A percentile compares a stretch with the other conserved stretches of the same genome.
Conservation (phyloP, 192 early-diverging fungal genomes). For the Lobulomyces angularis region DNA sequence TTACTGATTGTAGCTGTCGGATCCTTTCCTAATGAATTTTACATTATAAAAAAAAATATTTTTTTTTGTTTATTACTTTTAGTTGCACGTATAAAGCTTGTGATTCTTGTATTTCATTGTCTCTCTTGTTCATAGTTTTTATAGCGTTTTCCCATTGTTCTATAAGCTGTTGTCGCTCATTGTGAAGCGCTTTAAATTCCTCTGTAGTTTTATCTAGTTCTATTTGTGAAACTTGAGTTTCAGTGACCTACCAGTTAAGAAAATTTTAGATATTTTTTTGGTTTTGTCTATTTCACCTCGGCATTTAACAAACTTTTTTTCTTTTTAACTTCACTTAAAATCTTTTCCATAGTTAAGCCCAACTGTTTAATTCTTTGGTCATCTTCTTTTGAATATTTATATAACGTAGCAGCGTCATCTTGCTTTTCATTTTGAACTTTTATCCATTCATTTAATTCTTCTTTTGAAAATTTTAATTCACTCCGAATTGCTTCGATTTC, state of each 20-base stretch:
- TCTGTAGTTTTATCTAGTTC: conserved; percentile 45
- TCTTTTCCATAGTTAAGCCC: conserved; percentile 36
- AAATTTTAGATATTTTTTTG: not conserved
- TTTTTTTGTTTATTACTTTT: conserved; percentile 13
- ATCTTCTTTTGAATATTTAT: conserved; percentile 49
- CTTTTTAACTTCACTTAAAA: conserved; percentile 48
- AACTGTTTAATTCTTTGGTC: conserved; percentile 38
- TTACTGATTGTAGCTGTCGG: conserved; percentile 17
- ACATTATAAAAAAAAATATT: not conserved
- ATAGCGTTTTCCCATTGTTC: conserved; percentile 41
- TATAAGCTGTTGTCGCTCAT: conserved; percentile 43
- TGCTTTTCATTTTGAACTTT: conserved; percentile 47
- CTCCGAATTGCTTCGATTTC: conserved; percentile 33
- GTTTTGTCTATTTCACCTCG: conserved; percentile 18
- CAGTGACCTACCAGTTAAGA: conserved; percentile 26
- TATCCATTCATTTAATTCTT: conserved; percentile 48
- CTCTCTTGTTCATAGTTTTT: conserved; percentile 31
- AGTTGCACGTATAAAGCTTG: conserved; percentile 24
- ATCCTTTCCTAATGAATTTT: conserved; percentile 25
- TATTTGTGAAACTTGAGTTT: conserved; percentile 47
- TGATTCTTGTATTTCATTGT: conserved; percentile 30
- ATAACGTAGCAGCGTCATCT: conserved; percentile 41
- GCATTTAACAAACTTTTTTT: conserved; percentile 33
- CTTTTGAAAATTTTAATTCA: conserved; percentile 40
- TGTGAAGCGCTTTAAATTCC: conserved; percentile 35